Evolutionary conservation across 2,329 filamentous ascomycete genomes (phyloP).

Genomic region (Colletotrichum sp.): DNA sequence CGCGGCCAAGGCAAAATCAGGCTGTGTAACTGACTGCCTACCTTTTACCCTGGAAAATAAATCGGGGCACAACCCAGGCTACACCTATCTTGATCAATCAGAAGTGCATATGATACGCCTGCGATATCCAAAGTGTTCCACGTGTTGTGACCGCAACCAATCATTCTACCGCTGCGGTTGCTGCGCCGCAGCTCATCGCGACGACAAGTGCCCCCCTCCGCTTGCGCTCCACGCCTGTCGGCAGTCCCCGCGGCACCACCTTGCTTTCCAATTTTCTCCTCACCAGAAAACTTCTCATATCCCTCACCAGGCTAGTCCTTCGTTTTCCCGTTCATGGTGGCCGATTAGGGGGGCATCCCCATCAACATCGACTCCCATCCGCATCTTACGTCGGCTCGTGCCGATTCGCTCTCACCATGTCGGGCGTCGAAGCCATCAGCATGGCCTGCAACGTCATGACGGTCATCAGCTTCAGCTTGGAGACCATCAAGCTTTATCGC

Average conservation of each 20-base stretch:
- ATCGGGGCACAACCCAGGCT: neutral
- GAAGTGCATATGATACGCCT: neutral
- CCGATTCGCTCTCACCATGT: neutral
- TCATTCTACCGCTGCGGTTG: neutral
- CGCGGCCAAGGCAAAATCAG: neutral
- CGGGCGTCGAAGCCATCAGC: neutral
- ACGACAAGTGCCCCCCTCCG: too few relatives aligned
- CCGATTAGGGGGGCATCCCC: too few relatives aligned
- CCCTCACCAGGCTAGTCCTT: too few relatives aligned
- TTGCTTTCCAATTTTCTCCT: neutral
- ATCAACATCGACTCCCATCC: neutral
- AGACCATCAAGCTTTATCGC: neutral
- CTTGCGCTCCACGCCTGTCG: too few relatives aligned
- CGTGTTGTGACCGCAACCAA: neutral
- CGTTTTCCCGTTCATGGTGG: too few relatives aligned
- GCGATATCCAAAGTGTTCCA: neutral
- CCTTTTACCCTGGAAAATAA: neutral
- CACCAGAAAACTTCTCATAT: too few relatives aligned
- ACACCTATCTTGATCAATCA: neutral
- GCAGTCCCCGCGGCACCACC: neutral
- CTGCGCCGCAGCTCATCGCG: neutral
- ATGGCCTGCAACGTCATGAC: neutral
- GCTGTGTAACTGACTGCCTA: neutral
- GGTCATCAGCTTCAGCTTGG: neutral
- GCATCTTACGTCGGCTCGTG: neutral